Base-by-base conservation (phyloP, 768 basidiomycete genomes). In the Suillus discolor region DNA sequence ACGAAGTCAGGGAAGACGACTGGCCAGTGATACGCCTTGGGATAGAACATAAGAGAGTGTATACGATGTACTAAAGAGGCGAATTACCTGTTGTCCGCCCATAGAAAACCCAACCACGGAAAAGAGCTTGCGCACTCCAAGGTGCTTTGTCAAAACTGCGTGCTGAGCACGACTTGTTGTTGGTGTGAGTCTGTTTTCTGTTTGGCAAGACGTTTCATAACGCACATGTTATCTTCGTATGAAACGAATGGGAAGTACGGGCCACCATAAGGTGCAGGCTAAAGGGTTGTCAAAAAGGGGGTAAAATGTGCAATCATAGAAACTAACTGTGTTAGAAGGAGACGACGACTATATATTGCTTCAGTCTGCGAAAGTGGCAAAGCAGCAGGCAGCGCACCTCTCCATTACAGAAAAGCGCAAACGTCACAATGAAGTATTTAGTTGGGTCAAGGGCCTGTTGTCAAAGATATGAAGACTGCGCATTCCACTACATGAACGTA, bases 141-240 rank as follows among this genome's bases (percentile, higher is more conserved):
- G 78, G 25, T 67, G 71, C 55, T 84, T 77, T 41, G 83, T 84
- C 31, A 87, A 78, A 7, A 87, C 84, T 23, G 79, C 78, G 68
- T 86, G 77, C 68, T 88, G 86, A 23, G 85, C 86, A 41, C 82
- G 84, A 66, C 86, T 53, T 87, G 63, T 53, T 87, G 63, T 45
- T 42, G 3, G 42, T 20, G 41, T 60, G 25, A 60, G 18, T 11
- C 3, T 41, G 18, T 28, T 6, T 42, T 60, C 18, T 28, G 28
- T 12, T 36, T 20, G 13, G 12, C 11, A 20, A 42, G 28, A 31
- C 18, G 16, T 65, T 45, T n/a, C n/a, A 62, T 20, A 31, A 51
- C 78, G 70, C 68, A 84, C 86, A 86, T 84, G 70, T 88, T 87
- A 57, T 88, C 86, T 70, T 84, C 81, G 68, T 87, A 87, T 20